Conservation (phyloP, 495 filamentous ascomycete genomes). For the Talaromyces adpressus region DNA sequence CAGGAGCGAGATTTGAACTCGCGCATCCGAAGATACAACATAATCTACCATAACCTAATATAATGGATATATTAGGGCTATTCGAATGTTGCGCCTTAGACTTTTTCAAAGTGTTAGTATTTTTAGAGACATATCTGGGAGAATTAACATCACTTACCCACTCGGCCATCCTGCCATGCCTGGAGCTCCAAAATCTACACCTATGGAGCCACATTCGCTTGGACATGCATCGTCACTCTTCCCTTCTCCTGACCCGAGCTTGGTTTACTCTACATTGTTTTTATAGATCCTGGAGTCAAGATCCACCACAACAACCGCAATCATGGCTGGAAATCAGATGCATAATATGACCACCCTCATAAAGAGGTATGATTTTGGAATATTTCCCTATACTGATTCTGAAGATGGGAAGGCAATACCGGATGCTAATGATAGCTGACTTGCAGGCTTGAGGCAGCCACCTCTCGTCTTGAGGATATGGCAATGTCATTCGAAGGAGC, state of each 20-base stretch:
- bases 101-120: no score
- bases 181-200: no score
- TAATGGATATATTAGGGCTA: no score
- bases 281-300: not conserved
- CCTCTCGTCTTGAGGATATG: constrained; percentile 92
- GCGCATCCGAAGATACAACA: not conserved
- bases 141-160: no score
- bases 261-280: not conserved
- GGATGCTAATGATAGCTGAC: constrained; percentile 1
- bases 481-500: constrained; percentile 62
- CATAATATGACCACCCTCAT: constrained; percentile 95
- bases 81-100: not conserved
- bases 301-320: constrained; percentile 14
- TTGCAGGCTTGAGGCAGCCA: constrained; percentile 90
- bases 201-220: no score
- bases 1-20: not conserved
- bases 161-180: no score
- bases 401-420: not conserved
- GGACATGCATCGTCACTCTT: no score
- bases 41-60: not conserved
- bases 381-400: not conserved
- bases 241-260: not conserved
- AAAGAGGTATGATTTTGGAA: constrained; percentile 68
- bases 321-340: constrained; percentile 63
- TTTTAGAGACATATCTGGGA: no score